These are phyloP conservation scores for Pycnococcus provasolii DNA, from an alignment of 139 green algal species.

Conservation along the genomic window DNA sequence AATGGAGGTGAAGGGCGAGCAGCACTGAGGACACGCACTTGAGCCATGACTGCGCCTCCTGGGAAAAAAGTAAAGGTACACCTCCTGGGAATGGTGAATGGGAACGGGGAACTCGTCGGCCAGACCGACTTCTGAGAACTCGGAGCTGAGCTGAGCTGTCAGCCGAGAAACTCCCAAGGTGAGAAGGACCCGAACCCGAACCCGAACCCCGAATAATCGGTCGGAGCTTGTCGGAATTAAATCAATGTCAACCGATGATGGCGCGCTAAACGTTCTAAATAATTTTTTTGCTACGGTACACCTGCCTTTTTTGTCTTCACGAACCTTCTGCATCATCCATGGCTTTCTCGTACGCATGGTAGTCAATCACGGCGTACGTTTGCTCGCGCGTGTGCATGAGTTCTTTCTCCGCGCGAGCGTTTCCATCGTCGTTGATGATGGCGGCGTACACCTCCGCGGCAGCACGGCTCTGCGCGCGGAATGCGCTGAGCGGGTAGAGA, in stretches of 20 bases:
- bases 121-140: neutral
- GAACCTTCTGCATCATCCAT: neutral
- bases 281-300: neutral
- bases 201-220: neutral
- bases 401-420: neutral
- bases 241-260: neutral
- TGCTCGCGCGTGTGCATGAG: slow-evolving; percentile 11
- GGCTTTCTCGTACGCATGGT: slow-evolving; percentile 5
- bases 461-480: slow-evolving; percentile 4
- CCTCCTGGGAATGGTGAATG: neutral
- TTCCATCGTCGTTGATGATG: slow-evolving; percentile 2
- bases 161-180: neutral
- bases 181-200: slow-evolving; percentile 7
- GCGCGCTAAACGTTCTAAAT: neutral
- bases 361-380: slow-evolving; percentile 9
- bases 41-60: too few relatives aligned
- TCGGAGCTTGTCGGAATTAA: neutral
- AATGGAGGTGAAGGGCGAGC: neutral
- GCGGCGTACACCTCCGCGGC: neutral
- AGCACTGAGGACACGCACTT: neutral
- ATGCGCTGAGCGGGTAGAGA: slow-evolving; percentile 14
- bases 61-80: too few relatives aligned
- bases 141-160: neutral
- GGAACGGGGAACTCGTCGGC: neutral
- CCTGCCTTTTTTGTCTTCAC: neutral